Percentiles rank a stretch among this genome's conserved stretches.
phyloP scores from a whole-genome alignment of 805 yeast species.

The Naumovozyma dairenensis region DNA sequence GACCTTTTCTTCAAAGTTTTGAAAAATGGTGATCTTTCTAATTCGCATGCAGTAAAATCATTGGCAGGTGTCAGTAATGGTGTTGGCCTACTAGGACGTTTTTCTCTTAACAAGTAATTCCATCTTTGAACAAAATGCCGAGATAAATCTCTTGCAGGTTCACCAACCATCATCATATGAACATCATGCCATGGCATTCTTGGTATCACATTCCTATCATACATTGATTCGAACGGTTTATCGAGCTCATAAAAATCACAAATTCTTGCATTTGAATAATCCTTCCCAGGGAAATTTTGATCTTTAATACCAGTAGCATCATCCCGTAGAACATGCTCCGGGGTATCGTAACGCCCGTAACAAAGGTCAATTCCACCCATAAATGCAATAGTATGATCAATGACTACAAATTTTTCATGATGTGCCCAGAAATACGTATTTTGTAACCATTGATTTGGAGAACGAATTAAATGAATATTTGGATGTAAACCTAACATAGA shows the following conservation, averaged over 20 bases:
- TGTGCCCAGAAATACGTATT: constrained; percentile 98
- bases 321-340: constrained; percentile 85
- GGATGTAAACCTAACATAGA: constrained; percentile 77
- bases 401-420: constrained; percentile 82
- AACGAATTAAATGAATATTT: constrained; percentile 81
- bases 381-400: constrained; percentile 83
- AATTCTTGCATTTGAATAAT: constrained; percentile 90
- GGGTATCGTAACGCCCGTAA: constrained; percentile 92
- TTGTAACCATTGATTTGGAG: constrained; percentile 91
- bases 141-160: constrained; percentile 83
- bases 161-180: constrained; percentile 91
- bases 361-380: constrained; percentile 95
- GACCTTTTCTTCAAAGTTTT: constrained; percentile 45
- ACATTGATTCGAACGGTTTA: constrained; percentile 85
- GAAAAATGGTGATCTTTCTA: constrained; percentile 40
- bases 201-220: constrained; percentile 69
- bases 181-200: constrained; percentile 99
- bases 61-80: constrained; percentile 90
- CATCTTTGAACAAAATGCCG: constrained; percentile 96
- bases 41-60: constrained; percentile 67
- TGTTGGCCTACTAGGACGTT: constrained; percentile 87
- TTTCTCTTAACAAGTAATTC: constrained; percentile 88
- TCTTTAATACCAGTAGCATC: constrained; percentile 43
- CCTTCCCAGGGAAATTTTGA: constrained; percentile 88
- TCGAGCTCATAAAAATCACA: constrained; percentile 76